A percentile compares a stretch with the other conserved stretches of the same genome.
Evolutionary conservation across 306 rosid species (phyloP).

Genomic region (Abrus pulchellus): DNA sequence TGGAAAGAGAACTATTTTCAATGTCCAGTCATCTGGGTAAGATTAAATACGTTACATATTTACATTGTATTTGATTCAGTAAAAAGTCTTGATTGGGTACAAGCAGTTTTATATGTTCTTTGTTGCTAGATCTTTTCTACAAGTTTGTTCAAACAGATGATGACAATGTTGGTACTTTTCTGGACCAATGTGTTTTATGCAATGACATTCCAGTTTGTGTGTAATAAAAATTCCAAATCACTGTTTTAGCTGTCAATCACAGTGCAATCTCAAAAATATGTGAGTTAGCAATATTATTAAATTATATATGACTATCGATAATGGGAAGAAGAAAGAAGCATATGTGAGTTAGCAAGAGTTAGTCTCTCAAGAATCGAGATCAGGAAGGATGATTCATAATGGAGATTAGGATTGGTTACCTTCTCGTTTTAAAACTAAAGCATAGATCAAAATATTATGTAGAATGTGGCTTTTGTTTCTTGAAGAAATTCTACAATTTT

Average conservation of each 20-base stretch:
- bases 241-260: conserved; percentile 23
- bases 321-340: no score
- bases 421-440: no score
- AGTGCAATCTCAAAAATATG: not conserved
- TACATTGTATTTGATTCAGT: not conserved
- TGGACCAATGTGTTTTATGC: conserved; percentile 6
- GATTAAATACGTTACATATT: conserved; percentile 40
- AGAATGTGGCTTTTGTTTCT: no score
- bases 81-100: conserved; percentile 27
- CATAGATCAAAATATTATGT: no score
- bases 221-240: not conserved
- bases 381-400: no score
- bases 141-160: conserved; percentile 12
- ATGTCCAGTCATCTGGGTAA: conserved; percentile 70
- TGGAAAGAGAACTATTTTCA: conserved; percentile 75
- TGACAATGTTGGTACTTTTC: not conserved
- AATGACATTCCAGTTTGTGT: not conserved
- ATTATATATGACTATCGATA: not conserved
- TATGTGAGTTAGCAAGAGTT: no score
- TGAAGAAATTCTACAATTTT: no score
- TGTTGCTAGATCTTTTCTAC: conserved; percentile 6
- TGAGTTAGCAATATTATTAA: no score
- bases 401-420: no score
- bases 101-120: not conserved
- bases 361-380: no score